These are phyloP conservation scores for Capsicum rhomboideum DNA, from an alignment of 257 asterid species.

Conservation along the genomic window DNA sequence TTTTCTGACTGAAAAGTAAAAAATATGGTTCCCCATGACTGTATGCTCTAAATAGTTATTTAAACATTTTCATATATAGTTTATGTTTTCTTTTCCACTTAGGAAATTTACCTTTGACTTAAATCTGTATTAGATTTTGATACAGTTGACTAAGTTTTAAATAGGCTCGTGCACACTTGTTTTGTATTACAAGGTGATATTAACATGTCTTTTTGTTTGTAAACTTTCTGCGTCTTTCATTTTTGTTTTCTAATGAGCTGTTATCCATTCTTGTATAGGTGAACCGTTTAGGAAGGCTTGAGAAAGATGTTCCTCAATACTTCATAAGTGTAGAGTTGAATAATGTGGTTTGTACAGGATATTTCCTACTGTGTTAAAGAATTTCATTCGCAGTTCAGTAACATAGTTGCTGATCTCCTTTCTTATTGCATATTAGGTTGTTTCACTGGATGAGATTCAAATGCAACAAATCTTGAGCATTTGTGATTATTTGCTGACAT, in stretches of 20 bases:
- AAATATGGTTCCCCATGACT: neutral
- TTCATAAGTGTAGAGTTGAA: conserved; percentile 45
- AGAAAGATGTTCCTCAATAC: conserved; percentile 83
- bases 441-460: conserved; percentile 74
- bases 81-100: neutral
- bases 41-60: neutral
- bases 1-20: neutral
- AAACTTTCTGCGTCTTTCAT: conserved; percentile 4
- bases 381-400: neutral
- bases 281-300: conserved; percentile 78
- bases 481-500: conserved; percentile 59
- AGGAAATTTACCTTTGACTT: neutral
- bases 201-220: neutral
- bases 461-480: conserved; percentile 60
- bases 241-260: conserved; percentile 7
- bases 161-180: neutral
- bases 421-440: conserved; percentile 40
- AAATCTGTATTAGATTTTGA: neutral
- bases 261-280: conserved; percentile 51
- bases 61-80: neutral
- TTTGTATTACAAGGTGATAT: conserved; percentile 5
- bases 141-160: neutral
- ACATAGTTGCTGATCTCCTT: conserved; percentile 7
- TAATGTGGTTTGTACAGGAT: conserved; percentile 43
- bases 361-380: neutral